Evolutionary conservation across 768 basidiomycete genomes (phyloP), one percentile per base, ranked within the genome.

Genomic region (Pleurotus giganteus): DNA sequence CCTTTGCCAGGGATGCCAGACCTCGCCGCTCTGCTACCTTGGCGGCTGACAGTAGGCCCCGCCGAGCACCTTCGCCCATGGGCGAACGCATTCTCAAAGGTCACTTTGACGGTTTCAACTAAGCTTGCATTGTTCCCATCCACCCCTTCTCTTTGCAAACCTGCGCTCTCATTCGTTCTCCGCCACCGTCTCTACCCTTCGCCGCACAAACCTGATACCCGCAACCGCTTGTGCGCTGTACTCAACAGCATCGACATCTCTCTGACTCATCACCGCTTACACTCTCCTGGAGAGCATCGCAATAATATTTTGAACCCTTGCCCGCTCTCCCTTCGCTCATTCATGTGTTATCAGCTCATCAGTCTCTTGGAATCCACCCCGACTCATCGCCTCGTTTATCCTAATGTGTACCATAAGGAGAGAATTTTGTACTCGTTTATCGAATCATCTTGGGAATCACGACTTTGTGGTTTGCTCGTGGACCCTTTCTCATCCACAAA

Each of bases 51-150:
- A n/a, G n/a, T n/a, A 78, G 78, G 47, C 78, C 78, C 8, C 84
- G 81, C 53, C 75, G 84, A 57, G 89, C 88, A 2, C 91, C 90
- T 17, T 91, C 89, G 34, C 91, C 91, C 4, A 93, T 92, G 91
- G 92, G 91, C 59, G 91, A 94, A 71, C 79, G 91, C 56, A 92
- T 94, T 57, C 79, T 94, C 61, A 94, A 90, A 75, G 91, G 91
- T 7, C 91, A 94, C 63, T 94, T 93, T 61, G 91, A 94, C 65
- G 87, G 91, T 46, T 94, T 94, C 77, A 89, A 90, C 65, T 91
- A 71, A 79, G 34, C 53, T 46, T 44, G 43, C 29, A 15, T 28
- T 36, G 11, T 55, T 29, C 45, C 12, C 47, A 34, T 13, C 44
- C 23, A 45, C 13, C 47, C 58, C 46, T 8, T 24, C 41, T 43